Percentiles rank a stretch among this genome's conserved stretches.
Evolutionary conservation across 176 grass and related monocot genomes (phyloP).

Genomic region (Leersia perrieri): DNA sequence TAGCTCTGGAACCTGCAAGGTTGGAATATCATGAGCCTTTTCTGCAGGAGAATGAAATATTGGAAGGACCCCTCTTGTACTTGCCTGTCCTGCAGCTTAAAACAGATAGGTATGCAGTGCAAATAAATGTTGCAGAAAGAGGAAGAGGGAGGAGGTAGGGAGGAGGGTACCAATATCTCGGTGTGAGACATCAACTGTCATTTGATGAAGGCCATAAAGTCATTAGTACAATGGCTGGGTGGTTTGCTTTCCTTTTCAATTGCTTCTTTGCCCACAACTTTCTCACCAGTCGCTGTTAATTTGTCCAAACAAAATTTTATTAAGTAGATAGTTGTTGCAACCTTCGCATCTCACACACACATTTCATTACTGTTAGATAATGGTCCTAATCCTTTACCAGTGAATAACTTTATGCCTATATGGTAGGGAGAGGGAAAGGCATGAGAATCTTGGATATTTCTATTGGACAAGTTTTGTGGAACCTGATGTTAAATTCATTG

Average conservation of each 20-base stretch:
- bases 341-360: slow-evolving; percentile 34
- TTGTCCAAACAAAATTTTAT: slow-evolving; percentile 10
- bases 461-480: slow-evolving; percentile 33
- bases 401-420: slow-evolving; percentile 29
- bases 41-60: slow-evolving; percentile 33
- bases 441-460: slow-evolving; percentile 45
- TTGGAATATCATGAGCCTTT: slow-evolving; percentile 29
- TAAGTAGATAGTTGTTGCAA: slow-evolving; percentile 46
- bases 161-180: slow-evolving; percentile 14
- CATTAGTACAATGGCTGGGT: slow-evolving; percentile 36
- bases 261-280: slow-evolving; percentile 43
- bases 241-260: slow-evolving; percentile 58
- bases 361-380: slow-evolving; percentile 14
- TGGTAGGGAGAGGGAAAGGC: slow-evolving; percentile 14
- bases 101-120: slow-evolving; percentile 10
- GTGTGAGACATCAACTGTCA: slow-evolving; percentile 35
- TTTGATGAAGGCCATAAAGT: slow-evolving; percentile 51
- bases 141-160: background rate
- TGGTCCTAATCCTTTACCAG: slow-evolving; percentile 30
- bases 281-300: slow-evolving; percentile 45
- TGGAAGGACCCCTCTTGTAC: slow-evolving; percentile 29
- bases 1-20: slow-evolving; percentile 13
- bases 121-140: slow-evolving; percentile 31
- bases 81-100: slow-evolving; percentile 28
- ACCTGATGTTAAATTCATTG: slow-evolving; percentile 48